Percentiles rank a stretch among this genome's conserved stretches.
These are phyloP conservation scores for Eucalyptus guilfoylei DNA, from an alignment of 345 rosid species.

Conservation along the genomic window DNA sequence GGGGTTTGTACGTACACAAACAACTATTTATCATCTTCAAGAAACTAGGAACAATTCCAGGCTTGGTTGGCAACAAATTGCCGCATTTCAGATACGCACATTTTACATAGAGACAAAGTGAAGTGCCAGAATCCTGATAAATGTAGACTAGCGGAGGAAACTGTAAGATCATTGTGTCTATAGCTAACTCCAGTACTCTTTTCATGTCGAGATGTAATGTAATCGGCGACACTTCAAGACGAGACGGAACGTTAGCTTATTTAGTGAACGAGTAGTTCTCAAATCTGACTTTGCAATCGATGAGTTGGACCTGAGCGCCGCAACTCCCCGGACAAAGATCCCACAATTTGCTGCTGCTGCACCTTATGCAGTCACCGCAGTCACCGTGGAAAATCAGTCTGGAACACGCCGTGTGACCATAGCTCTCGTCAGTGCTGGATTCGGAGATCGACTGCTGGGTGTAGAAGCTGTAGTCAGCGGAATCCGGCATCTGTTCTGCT, in stretches of 20 bases:
- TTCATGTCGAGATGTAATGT: not conserved
- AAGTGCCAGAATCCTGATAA: not conserved
- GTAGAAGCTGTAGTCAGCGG: not conserved
- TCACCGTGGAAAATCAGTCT: not conserved
- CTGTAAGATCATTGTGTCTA: not conserved
- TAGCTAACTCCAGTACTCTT: too few relatives aligned
- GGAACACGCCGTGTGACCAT: not conserved
- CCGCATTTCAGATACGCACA: not conserved
- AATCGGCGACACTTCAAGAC: not conserved
- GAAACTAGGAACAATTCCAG: not conserved
- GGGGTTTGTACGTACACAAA: accelerated
- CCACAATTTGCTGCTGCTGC: not conserved
- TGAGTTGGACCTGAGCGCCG: not conserved
- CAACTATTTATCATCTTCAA: not conserved
- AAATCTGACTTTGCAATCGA: not conserved
- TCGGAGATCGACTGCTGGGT: not conserved
- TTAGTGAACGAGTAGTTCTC: not conserved
- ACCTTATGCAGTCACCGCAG: not conserved
- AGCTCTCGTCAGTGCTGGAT: not conserved
- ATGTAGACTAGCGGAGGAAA: not conserved
- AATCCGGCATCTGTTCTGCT: not conserved
- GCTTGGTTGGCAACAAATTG: not conserved
- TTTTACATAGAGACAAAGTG: not conserved
- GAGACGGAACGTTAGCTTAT: not conserved
- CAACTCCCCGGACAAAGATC: not conserved